These are phyloP conservation scores for Elaphomyces granulatus DNA, from an alignment of 495 filamentous ascomycete species.

Conservation along the genomic window DNA sequence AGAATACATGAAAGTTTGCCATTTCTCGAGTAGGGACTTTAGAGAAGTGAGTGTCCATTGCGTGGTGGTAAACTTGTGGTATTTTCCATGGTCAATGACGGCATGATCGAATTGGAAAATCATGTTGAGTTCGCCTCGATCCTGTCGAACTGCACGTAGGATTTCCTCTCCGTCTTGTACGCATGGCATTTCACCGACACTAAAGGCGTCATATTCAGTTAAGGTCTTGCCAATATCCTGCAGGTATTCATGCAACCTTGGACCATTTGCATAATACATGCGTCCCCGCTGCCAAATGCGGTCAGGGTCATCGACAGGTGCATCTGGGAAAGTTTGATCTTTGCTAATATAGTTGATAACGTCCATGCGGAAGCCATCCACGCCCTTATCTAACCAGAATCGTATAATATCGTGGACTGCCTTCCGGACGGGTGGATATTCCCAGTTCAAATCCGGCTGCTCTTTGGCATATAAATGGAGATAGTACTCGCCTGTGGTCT, in stretches of 20 bases:
- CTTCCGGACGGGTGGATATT: conserved; percentile 42
- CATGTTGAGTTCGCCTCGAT: conserved; percentile 55
- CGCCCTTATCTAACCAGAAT: conserved; percentile 57
- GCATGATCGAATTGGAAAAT: conserved; percentile 58
- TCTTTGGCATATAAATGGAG: conserved; percentile 50
- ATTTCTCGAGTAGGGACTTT: conserved; percentile 43
- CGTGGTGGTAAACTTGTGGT: conserved; percentile 36
- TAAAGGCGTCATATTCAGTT: conserved; percentile 51
- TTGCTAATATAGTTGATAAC: conserved; percentile 56
- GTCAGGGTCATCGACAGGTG: conserved; percentile 37
- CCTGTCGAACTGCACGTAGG: conserved; percentile 40
- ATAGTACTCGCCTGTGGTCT: conserved; percentile 51
- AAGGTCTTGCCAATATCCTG: conserved; percentile 47
- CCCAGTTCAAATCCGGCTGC: conserved; percentile 68
- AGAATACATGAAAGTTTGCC: conserved; percentile 55
- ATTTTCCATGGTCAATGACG: conserved; percentile 41
- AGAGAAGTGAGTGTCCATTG: conserved; percentile 42
- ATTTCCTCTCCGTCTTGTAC: conserved; percentile 43
- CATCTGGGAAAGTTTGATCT: conserved; percentile 43
- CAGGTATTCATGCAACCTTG: conserved; percentile 50
- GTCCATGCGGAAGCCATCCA: conserved; percentile 58
- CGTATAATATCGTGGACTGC: conserved; percentile 54
- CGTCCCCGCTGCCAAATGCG: conserved; percentile 40
- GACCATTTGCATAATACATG: conserved; percentile 47
- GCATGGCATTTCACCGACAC: conserved; percentile 58